Evolutionary conservation across 1,284 basidiomycete genomes (phyloP).

Genomic region (Trametes versicolor): DNA sequence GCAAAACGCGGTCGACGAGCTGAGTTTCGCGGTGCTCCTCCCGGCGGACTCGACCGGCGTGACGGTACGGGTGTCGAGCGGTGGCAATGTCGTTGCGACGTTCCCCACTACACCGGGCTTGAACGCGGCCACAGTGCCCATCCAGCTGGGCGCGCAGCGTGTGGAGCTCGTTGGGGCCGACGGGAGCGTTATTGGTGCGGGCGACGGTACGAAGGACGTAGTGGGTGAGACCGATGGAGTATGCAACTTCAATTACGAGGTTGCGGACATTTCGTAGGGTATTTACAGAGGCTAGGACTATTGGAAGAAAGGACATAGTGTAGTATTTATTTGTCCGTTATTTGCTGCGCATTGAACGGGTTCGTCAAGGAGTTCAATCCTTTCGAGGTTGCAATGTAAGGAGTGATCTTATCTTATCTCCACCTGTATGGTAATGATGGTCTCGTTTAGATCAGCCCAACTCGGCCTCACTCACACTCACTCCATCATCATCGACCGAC

Average conservation of each 20-base stretch:
- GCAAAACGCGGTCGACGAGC: conserved; percentile 25
- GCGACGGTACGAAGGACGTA: conserved; percentile 10
- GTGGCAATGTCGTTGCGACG: conserved; percentile 19
- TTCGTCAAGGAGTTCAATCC: too few species aligned
- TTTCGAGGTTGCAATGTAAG: not conserved
- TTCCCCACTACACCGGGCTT: conserved; percentile 22
- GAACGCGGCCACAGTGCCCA: conserved; percentile 21
- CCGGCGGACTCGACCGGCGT: conserved; percentile 22
- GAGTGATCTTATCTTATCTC: not conserved
- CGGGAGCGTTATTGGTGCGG: conserved; percentile 6
- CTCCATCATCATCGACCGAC: too few species aligned
- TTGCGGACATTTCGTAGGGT: conserved; percentile 3
- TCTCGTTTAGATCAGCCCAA: too few species aligned
- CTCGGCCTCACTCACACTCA: too few species aligned
- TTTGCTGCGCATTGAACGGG: too few species aligned
- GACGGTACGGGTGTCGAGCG: conserved; percentile 21
- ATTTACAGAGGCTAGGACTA: not conserved
- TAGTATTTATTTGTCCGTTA: too few species aligned
- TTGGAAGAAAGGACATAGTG: not conserved
- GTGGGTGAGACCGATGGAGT: conserved; percentile 7
- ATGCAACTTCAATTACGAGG: conserved; percentile 12
- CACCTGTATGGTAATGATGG: too few species aligned
- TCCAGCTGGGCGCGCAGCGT: conserved; percentile 12
- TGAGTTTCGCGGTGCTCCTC: conserved; percentile 28
- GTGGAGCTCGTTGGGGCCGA: conserved; percentile 8